phyloP scores from a whole-genome alignment of 2,329 filamentous ascomycete species.

The Didymella pinodella region DNA sequence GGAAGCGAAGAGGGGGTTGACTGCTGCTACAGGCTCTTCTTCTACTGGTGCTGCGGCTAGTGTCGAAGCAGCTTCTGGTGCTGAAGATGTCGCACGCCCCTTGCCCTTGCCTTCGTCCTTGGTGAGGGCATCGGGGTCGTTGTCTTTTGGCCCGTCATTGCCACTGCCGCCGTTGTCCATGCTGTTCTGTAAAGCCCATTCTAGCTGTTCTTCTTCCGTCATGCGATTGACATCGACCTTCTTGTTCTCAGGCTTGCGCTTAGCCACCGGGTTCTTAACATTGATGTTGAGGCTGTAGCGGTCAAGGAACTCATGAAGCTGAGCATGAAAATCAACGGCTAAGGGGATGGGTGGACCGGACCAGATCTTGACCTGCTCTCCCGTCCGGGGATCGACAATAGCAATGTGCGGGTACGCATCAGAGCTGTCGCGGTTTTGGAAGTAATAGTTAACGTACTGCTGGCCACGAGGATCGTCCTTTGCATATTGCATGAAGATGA shows the following conservation, averaged over 20 bases:
- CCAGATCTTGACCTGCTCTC: conserved; percentile 97
- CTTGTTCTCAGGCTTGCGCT: conserved; percentile 74
- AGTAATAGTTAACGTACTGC: conserved; percentile 91
- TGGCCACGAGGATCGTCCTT: conserved; percentile 81
- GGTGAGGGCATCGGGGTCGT: conserved; percentile 89
- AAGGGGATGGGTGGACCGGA: conserved; percentile 81
- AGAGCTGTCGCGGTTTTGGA: conserved; percentile 77
- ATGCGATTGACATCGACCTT: conserved; percentile 81
- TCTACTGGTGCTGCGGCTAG: conserved; percentile 25
- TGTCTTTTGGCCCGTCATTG: conserved; percentile 62
- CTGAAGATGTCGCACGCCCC: conserved; percentile 36
- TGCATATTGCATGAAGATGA: conserved; percentile 93
- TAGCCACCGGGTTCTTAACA: conserved; percentile 92
- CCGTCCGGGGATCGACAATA: conserved; percentile 93
- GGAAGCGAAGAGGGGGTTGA: conserved; percentile 65
- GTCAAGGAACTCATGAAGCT: conserved; percentile 95
- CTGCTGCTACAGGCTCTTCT: conserved; percentile 39
- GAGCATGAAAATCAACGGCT: conserved; percentile 82
- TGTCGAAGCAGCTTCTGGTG: conserved; percentile 24
- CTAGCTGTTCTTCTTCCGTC: conserved; percentile 97
- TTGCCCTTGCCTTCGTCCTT: conserved; percentile 68
- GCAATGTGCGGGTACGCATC: conserved; percentile 95
- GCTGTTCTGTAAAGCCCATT: conserved; percentile 91
- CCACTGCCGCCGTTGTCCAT: conserved; percentile 62
- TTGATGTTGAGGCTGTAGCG: conserved; percentile 88